These are phyloP conservation scores for Coemansia sp. DNA, from an alignment of 192 early-diverging fungal species.

Conservation along the genomic window DNA sequence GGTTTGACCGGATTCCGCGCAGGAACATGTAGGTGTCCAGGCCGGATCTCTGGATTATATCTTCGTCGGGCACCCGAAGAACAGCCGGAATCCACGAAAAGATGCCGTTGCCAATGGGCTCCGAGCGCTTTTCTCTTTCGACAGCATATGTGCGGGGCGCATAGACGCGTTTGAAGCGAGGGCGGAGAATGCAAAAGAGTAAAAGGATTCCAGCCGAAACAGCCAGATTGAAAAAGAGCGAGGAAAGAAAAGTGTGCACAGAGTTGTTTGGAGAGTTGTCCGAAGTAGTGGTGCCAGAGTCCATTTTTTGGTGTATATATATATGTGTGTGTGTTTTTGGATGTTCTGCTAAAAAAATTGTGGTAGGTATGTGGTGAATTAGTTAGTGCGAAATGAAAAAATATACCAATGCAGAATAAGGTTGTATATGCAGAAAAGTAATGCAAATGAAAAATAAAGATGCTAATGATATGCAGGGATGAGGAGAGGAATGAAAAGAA, in stretches of 20 bases:
- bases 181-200: constrained; percentile 67
- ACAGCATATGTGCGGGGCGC: constrained; percentile 69
- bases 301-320: not conserved
- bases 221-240: constrained; percentile 67
- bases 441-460: constrained; percentile 2
- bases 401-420: not conserved
- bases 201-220: constrained; percentile 57
- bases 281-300: not conserved
- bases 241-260: constrained; percentile 65
- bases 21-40: constrained; percentile 82
- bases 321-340: not conserved
- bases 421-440: not conserved
- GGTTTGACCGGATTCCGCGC: constrained; percentile 66
- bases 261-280: constrained; percentile 45
- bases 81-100: constrained; percentile 64
- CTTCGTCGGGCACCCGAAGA: constrained; percentile 57
- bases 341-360: not conserved
- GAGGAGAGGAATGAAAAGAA: not conserved
- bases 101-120: constrained; percentile 52
- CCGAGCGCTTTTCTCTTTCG: constrained; percentile 56
- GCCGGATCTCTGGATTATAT: constrained; percentile 59
- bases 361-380: not conserved
- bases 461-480: not conserved
- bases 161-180: constrained; percentile 66
- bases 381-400: not conserved